A percentile compares a stretch with the other conserved stretches of the same genome.
Conservation (phyloP, 1,284 basidiomycete species). For the Microbotryum intermedium region DNA sequence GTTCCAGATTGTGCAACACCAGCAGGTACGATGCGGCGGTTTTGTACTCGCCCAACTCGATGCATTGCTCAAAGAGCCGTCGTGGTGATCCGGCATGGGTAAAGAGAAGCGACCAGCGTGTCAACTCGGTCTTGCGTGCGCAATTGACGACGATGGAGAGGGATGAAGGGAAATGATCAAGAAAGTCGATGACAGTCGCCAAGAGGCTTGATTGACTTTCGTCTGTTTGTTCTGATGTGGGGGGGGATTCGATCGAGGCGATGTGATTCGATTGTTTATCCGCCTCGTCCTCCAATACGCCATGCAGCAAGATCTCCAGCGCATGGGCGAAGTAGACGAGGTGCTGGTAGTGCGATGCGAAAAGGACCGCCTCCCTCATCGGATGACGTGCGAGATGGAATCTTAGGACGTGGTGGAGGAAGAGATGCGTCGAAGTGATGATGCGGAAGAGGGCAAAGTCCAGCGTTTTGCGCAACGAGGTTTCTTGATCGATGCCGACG, state of each 20-base stretch:
- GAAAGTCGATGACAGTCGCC: constrained; percentile 69
- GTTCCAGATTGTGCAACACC: constrained; percentile 86
- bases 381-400: constrained; percentile 68
- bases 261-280: constrained; percentile 32
- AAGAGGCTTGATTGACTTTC: constrained; percentile 42
- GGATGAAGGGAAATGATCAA: constrained; percentile 85
- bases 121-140: constrained; percentile 92
- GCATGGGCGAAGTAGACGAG: constrained; percentile 91
- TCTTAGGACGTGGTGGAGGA: constrained; percentile 82
- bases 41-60: constrained; percentile 63
- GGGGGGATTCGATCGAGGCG: not conserved
- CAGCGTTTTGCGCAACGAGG: constrained; percentile 63
- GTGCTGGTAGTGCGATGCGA: constrained; percentile 77
- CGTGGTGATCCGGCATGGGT: constrained; percentile 37
- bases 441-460: constrained; percentile 89
- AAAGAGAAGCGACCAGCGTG: constrained; percentile 82
- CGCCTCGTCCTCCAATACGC: constrained; percentile 84
- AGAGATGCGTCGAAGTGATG: constrained; percentile 87
- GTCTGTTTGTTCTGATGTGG: too few species aligned
- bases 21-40: constrained; percentile 89
- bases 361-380: constrained; percentile 67
- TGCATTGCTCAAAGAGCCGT: constrained; percentile 44
- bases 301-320: constrained; percentile 87
- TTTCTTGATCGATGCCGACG: constrained; percentile 87
- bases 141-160: constrained; percentile 92